A percentile compares a stretch with the other conserved stretches of the same genome.
phyloP scores from a whole-genome alignment of 2,329 filamentous ascomycete genomes.

The Pseudogymnoascus pannorum region DNA sequence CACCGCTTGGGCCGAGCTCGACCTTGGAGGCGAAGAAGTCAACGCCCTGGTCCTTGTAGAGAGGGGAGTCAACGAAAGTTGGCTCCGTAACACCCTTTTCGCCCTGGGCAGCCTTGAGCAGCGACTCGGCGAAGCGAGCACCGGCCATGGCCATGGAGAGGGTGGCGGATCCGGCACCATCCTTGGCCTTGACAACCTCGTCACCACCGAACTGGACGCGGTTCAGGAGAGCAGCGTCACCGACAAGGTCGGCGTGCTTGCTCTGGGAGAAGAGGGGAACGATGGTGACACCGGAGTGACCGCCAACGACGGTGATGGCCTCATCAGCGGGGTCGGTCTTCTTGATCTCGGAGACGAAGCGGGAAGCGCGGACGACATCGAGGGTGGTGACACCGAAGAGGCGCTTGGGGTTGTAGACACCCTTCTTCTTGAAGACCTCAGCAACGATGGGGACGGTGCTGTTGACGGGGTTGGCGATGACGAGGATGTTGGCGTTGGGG shows the following conservation, averaged over 20 bases:
- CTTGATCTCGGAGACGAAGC: conserved; percentile 96
- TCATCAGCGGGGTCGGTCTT: conserved; percentile 81
- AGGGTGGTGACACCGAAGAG: conserved; percentile 99
- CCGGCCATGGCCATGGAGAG: conserved; percentile 99
- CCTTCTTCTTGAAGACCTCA: conserved; percentile 91
- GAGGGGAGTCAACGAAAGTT: conserved; percentile 91
- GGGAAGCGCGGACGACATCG: conserved; percentile 93
- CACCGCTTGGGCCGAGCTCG: conserved; percentile 93
- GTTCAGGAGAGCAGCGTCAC: conserved; percentile 66
- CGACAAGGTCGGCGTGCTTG: conserved; percentile 73
- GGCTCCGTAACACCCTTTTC: conserved; percentile 94
- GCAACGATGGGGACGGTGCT: conserved; percentile 96
- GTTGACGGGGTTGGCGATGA: conserved; percentile 99
- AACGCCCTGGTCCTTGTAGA: conserved; percentile 97
- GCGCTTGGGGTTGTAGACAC: conserved; percentile 98
- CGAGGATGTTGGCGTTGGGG: conserved; percentile 88
- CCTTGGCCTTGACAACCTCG: conserved; percentile 98
- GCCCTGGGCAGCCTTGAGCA: conserved; percentile 87
- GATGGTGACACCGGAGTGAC: conserved; percentile 97
- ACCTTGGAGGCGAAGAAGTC: conserved; percentile 96
- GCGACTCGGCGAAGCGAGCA: conserved; percentile 72
- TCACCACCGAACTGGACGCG: conserved; percentile 98
- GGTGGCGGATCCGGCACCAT: conserved; percentile 91
- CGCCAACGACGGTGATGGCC: conserved; percentile 92
- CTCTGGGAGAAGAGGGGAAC: conserved; percentile 96